Percentiles rank a stretch among this genome's conserved stretches.
These are phyloP conservation scores for Galerina sulciceps DNA, from an alignment of 768 basidiomycete genomes.

Conservation along the genomic window DNA sequence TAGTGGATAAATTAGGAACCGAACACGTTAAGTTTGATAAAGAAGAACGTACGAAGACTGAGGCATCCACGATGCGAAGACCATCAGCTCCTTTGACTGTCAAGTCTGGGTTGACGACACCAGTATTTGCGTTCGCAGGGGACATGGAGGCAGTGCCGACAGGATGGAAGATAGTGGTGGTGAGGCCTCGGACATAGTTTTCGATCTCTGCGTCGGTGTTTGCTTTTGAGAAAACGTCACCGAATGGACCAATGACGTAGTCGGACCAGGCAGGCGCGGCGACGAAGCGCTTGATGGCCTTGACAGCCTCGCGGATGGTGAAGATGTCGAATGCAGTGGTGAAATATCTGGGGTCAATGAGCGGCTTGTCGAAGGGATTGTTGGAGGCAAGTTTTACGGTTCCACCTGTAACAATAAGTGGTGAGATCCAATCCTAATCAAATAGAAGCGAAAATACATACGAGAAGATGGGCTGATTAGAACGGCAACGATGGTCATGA, in stretches of 20 bases:
- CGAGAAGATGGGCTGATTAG: constrained; percentile 40
- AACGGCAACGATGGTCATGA: constrained; percentile 28
- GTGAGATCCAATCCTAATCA: not conserved
- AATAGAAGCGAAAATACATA: constrained; percentile 17
- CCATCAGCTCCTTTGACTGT: constrained; percentile 38
- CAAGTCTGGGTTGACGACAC: constrained; percentile 43
- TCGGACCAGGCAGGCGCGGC: constrained; percentile 23
- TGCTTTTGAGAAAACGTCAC: constrained; percentile 10
- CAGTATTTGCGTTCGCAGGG: constrained; percentile 24
- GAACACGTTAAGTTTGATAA: not conserved
- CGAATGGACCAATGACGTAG: constrained; percentile 28
- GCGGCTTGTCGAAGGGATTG: constrained; percentile 27
- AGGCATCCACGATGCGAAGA: constrained; percentile 46
- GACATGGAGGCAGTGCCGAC: constrained; percentile 40
- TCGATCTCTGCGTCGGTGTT: constrained; percentile 30
- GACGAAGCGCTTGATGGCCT: constrained; percentile 13
- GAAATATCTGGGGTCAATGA: constrained; percentile 55
- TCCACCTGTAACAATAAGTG: constrained; percentile 31
- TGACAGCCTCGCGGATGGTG: constrained; percentile 2
- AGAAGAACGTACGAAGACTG: constrained; percentile 32
- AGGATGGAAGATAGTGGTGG: constrained; percentile 32
- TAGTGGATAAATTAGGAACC: not conserved
- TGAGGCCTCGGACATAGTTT: constrained; percentile 21
- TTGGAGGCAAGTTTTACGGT: constrained; percentile 21
- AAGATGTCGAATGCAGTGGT: constrained; percentile 11